These are phyloP conservation scores for Penicillium crustosum DNA, from an alignment of 2,329 filamentous ascomycete genomes.

Conservation along the genomic window DNA sequence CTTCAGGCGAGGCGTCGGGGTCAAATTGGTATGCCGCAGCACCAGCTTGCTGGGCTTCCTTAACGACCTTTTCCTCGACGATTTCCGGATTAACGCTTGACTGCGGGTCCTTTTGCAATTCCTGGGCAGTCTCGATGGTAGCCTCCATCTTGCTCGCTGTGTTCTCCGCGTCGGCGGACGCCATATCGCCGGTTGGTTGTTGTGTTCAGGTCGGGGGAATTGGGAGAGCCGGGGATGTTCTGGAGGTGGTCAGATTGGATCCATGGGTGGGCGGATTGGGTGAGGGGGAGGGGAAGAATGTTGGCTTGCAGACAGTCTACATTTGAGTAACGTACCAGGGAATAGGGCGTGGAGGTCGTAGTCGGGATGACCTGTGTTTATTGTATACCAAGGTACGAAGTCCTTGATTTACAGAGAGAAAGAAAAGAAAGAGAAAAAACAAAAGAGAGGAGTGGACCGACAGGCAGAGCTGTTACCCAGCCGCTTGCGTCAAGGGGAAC, in stretches of 20 bases:
- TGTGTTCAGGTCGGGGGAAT: constrained; percentile 1
- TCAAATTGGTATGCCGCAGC: constrained; percentile 81
- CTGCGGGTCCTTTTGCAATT: constrained; percentile 57
- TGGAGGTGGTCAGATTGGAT: background rate
- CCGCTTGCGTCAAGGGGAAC: constrained; percentile 31
- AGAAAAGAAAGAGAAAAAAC: background rate
- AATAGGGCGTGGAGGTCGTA: background rate
- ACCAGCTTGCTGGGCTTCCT: constrained; percentile 76
- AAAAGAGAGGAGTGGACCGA: constrained; percentile 13
- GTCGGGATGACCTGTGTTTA: background rate
- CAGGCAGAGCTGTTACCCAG: constrained; percentile 16
- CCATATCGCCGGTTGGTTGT: constrained; percentile 26
- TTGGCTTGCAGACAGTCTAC: background rate
- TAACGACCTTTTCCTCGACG: constrained; percentile 70
- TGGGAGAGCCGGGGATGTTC: background rate
- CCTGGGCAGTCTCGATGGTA: constrained; percentile 70
- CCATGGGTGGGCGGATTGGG: background rate
- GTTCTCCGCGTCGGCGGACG: constrained; percentile 35
- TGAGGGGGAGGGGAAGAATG: background rate
- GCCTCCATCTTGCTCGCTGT: constrained; percentile 79
- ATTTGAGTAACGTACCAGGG: background rate
- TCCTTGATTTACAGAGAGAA: background rate
- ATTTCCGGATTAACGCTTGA: constrained; percentile 66
- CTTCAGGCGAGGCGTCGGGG: constrained; percentile 75
- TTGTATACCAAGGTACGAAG: background rate